Evolutionary conservation across 306 rosid species (phyloP).

Genomic region (Hippophae gyantsensis): DNA sequence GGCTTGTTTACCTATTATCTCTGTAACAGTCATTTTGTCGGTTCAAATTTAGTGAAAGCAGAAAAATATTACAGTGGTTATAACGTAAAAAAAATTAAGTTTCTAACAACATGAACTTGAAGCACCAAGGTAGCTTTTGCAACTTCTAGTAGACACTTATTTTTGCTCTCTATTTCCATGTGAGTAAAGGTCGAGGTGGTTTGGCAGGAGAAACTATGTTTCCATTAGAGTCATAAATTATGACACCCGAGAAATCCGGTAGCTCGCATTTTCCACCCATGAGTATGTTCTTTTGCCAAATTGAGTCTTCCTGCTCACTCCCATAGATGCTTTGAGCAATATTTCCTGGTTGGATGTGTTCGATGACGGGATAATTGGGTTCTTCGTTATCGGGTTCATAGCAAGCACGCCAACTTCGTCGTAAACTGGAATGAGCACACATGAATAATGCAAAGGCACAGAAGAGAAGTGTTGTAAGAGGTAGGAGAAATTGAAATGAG

Average conservation of each 20-base stretch:
- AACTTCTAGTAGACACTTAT: neutral
- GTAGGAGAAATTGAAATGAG: constrained; percentile 33
- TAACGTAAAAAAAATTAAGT: neutral
- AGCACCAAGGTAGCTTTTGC: neutral
- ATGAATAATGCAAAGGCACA: constrained; percentile 56
- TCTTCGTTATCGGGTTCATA: constrained; percentile 11
- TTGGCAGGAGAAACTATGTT: constrained; percentile 38
- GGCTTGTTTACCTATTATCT: too few species aligned
- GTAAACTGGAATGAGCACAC: constrained; percentile 61
- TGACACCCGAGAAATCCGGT: constrained; percentile 86
- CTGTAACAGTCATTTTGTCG: neutral
- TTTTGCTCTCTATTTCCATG: constrained; percentile 46
- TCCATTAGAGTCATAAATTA: constrained; percentile 65
- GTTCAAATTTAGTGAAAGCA: neutral
- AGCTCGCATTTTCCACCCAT: constrained; percentile 94
- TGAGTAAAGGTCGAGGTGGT: constrained; percentile 41
- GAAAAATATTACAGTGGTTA: neutral
- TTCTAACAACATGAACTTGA: neutral
- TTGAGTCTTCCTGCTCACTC: constrained; percentile 31
- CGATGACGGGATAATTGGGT: neutral
- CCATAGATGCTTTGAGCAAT: constrained; percentile 1
- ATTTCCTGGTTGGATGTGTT: constrained; percentile 18
- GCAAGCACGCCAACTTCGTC: constrained; percentile 41
- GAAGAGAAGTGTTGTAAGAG: constrained; percentile 35
- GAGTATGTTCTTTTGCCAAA: constrained; percentile 85